Evolutionary conservation across 768 basidiomycete species (phyloP).

Genomic region (Phanerochaete sordida): DNA sequence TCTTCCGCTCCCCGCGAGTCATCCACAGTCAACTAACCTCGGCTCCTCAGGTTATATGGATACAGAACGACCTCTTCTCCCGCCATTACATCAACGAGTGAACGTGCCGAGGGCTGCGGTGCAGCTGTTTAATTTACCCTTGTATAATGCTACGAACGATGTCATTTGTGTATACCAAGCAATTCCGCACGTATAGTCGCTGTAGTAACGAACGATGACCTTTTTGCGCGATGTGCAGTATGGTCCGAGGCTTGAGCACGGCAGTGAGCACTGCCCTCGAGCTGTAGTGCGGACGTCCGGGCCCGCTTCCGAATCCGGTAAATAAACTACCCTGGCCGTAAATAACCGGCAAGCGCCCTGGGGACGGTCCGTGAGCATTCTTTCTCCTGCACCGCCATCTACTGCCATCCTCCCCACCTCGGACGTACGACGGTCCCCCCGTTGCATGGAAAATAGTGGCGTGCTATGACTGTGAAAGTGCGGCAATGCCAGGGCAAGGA

Average conservation of each 20-base stretch:
- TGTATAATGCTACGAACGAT: not conserved
- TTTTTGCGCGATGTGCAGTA: too few relatives aligned
- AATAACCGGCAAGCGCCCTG: not conserved
- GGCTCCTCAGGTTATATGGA: conserved; percentile 39
- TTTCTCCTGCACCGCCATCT: conserved; percentile 1
- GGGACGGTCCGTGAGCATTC: not conserved
- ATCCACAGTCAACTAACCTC: not conserved
- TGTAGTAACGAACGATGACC: too few relatives aligned
- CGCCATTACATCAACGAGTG: conserved; percentile 38
- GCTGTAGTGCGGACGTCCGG: not conserved
- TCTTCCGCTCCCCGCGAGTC: not conserved
- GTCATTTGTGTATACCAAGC: not conserved
- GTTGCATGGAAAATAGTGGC: conserved; percentile 13
- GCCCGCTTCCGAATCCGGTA: not conserved
- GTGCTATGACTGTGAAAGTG: not conserved
- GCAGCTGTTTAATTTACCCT: not conserved
- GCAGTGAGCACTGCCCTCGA: not conserved
- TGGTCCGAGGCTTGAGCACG: too few relatives aligned
- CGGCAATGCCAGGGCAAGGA: conserved; percentile 7
- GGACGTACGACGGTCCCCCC: conserved; percentile 7
- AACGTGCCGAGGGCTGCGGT: not conserved
- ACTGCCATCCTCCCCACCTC: conserved; percentile 2
- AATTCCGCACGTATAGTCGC: too few relatives aligned
- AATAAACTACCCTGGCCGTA: not conserved
- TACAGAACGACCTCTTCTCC: conserved; percentile 46